Base-by-base conservation (phyloP, 1,284 basidiomycete species). In the Austroboletus olivaceoglutinosus region DNA sequence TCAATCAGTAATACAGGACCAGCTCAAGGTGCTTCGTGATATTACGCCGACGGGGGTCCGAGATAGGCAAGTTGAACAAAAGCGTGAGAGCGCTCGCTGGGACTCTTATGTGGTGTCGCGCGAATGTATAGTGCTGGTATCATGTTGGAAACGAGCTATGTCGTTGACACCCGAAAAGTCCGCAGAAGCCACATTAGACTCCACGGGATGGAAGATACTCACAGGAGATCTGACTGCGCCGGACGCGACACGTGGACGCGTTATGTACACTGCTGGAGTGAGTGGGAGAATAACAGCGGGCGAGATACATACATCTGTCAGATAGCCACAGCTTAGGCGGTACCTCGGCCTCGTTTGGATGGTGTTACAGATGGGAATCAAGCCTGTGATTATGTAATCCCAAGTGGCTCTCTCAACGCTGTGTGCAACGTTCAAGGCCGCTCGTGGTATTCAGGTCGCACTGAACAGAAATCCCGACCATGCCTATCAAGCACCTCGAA, bases 401-500 rank as follows among this genome's bases (percentile, higher is more conserved):
- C 45, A 46, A 39, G 41, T 59, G 56, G 43, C 44, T 53, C 53
- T 33, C 19, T 56, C 47, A 50, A 23, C 33, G 54, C 23, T 47
- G 59, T 51, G 43, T 48, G 38, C 57, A 53, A 53, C 63, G 59
- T 54, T 49, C 54, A n/a, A n/a, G n/a, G 54, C 25, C 29, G 39
- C 38, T 19, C 45, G 36, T 46, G 54, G 39, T 19, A 47, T 44
- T 43, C 43, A 5, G 5, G 36, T 37, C 33, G 33, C 5, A 27
- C 37, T 31, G 51, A 64, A 53, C 48, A 21, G 52, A 51, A 54
- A 44, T 48, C 55, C 40, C 21, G 48, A 58, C 55, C 50, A 81
- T 81, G 78, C 71, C 78, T 54, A 76, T 81, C 62, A 81, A 81
- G 60, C 71, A 81, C 57, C 59, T 81, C 29, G 77, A 81, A 65